Conservation (phyloP, 106 monocot genomes). For the Acorus gramineus region DNA sequence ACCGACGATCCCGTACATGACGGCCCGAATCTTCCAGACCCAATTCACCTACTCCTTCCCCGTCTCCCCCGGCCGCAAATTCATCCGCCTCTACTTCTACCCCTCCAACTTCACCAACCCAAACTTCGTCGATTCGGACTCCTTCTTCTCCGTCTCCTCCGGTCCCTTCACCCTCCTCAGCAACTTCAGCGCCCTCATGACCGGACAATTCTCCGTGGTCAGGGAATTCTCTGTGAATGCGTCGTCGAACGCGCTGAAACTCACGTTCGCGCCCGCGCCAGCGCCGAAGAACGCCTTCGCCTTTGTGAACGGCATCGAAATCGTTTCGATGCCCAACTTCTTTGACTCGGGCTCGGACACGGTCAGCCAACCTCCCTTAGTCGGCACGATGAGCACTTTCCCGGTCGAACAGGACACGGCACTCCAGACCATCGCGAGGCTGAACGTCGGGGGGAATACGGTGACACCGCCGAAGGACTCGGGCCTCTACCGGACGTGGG, state of each 20-base stretch:
- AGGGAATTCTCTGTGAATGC: slow-evolving; percentile 58
- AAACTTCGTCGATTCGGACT: slow-evolving; percentile 25
- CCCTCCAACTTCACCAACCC: slow-evolving; percentile 29
- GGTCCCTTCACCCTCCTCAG: slow-evolving; percentile 31
- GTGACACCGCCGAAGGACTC: slow-evolving; percentile 32
- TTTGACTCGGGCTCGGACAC: not conserved
- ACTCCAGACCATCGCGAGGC: slow-evolving; percentile 47
- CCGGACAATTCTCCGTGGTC: slow-evolving; percentile 34
- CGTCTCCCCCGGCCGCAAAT: slow-evolving; percentile 45
- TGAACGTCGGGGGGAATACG: slow-evolving; percentile 69
- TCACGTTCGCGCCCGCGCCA: slow-evolving; percentile 49
- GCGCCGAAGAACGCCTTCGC: slow-evolving; percentile 32
- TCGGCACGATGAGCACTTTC: slow-evolving; percentile 9
- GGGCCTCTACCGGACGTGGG: slow-evolving; percentile 46
- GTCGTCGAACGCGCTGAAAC: slow-evolving; percentile 27
- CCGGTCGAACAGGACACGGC: slow-evolving; percentile 20
- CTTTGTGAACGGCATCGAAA: slow-evolving; percentile 80
- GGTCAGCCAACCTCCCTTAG: slow-evolving; percentile 5
- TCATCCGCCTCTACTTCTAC: slow-evolving; percentile 72
- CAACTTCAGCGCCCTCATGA: slow-evolving; percentile 62
- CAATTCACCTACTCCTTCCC: slow-evolving; percentile 68
- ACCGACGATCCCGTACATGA: slow-evolving; percentile 24
- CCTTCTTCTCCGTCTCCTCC: slow-evolving; percentile 42
- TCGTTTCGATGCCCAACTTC: slow-evolving; percentile 52
- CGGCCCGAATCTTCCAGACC: slow-evolving; percentile 56